phyloP scores from a whole-genome alignment of 768 basidiomycete species.

The Dentipellis sp. region DNA sequence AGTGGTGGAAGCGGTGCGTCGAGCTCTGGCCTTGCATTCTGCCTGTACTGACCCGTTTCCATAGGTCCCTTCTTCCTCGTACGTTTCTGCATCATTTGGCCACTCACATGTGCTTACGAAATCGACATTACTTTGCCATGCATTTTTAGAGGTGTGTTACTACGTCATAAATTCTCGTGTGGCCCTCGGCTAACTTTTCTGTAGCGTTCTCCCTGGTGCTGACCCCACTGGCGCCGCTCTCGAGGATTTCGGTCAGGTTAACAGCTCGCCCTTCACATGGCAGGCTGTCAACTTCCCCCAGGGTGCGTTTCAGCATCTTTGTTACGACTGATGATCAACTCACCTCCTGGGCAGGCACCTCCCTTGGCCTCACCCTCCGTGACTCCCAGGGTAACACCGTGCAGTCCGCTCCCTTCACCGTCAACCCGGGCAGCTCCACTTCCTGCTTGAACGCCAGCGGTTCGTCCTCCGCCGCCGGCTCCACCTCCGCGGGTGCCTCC shows the following conservation, averaged over 20 bases:
- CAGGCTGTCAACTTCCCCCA: conserved; percentile 31
- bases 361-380: conserved; percentile 48
- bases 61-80: conserved; percentile 61
- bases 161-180: not conserved
- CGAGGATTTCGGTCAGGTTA: conserved; percentile 33
- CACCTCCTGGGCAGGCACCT: conserved; percentile 49
- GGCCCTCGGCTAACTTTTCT: not conserved
- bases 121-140: not conserved
- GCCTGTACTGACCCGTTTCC: conserved; percentile 4
- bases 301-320: conserved; percentile 25
- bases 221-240: conserved; percentile 36
- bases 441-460: not conserved
- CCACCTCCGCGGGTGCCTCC: not conserved
- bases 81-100: conserved; percentile 19
- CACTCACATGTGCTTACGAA: not conserved
- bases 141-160: conserved; percentile 29
- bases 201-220: conserved; percentile 46
- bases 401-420: conserved; percentile 44
- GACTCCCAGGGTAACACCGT: conserved; percentile 45
- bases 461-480: not conserved
- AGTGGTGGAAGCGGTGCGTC: conserved; percentile 45
- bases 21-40: not conserved
- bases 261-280: conserved; percentile 43
- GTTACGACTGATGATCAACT: conserved; percentile 48
- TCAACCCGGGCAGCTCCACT: conserved; percentile 26